phyloP scores from a whole-genome alignment of 2,329 filamentous ascomycete genomes.

The Aspergillus novoparasiticus region DNA sequence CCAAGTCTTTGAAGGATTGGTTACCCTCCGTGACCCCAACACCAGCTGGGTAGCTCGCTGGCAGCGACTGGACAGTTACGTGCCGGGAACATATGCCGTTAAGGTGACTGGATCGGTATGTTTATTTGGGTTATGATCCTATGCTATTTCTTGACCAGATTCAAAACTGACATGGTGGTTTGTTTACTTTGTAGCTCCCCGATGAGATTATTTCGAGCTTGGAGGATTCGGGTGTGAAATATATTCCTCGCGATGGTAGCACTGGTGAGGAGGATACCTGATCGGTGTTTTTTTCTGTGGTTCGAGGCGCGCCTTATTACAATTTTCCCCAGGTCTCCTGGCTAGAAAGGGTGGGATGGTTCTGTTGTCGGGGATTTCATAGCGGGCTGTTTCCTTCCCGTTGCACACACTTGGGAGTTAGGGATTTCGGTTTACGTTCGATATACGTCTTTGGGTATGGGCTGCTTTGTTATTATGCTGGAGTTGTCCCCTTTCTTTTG shows the following conservation, averaged over 20 bases:
- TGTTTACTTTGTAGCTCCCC: slow-evolving; percentile 46
- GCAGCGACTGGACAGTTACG: slow-evolving; percentile 87
- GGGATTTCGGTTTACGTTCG: background rate
- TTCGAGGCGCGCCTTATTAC: background rate
- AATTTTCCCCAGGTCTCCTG: background rate
- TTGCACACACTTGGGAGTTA: slow-evolving; percentile 10
- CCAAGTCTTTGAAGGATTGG: slow-evolving; percentile 91
- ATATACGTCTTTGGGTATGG: slow-evolving; percentile 1
- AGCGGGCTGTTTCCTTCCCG: background rate
- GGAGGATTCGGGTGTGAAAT: slow-evolving; percentile 63
- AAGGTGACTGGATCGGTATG: slow-evolving; percentile 82
- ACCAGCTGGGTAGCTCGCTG: slow-evolving; percentile 95
- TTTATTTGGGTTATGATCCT: slow-evolving; percentile 12
- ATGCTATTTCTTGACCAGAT: background rate
- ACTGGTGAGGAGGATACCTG: slow-evolving; percentile 47
- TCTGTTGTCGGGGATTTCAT: background rate
- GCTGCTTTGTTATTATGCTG: slow-evolving; percentile 2
- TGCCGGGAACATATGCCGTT: slow-evolving; percentile 86
- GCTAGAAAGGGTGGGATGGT: background rate
- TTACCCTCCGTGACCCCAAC: slow-evolving; percentile 79
- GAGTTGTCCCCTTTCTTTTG: slow-evolving; percentile 2
- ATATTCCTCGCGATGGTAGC: slow-evolving; percentile 59
- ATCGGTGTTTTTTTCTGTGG: slow-evolving; percentile 2
- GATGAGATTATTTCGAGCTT: slow-evolving; percentile 59
- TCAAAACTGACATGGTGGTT: background rate